phyloP scores from a whole-genome alignment of 1,139 yeast species.

The Candida dubliniensis region DNA sequence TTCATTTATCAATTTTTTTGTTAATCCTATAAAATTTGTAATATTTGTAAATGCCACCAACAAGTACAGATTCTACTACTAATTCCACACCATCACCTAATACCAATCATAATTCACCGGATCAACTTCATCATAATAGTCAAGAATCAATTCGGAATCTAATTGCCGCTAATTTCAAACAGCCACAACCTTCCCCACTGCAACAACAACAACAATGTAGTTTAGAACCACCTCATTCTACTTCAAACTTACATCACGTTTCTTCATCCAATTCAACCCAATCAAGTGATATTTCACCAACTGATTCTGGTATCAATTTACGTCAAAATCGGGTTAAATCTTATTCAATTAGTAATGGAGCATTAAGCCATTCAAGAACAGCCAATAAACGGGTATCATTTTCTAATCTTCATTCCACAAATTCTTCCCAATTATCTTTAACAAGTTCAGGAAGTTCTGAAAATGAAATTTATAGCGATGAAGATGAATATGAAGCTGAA shows the following conservation, averaged over 20 bases:
- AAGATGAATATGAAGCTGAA: conserved; percentile 6
- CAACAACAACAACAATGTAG: neutral
- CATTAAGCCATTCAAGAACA: conserved; percentile 10
- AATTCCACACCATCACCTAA: conserved; percentile 1
- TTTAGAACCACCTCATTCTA: neutral
- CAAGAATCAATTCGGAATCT: conserved; percentile 15
- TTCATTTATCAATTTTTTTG: neutral
- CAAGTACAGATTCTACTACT: neutral
- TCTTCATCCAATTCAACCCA: neutral
- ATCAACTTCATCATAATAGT: neutral
- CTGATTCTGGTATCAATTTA: neutral
- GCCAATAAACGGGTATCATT: conserved; percentile 15
- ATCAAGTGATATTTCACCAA: neutral
- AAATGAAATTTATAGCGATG: conserved; percentile 7
- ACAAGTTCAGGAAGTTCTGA: conserved; percentile 10
- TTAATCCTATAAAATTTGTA: neutral
- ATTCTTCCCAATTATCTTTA: conserved; percentile 13
- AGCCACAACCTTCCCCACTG: neutral
- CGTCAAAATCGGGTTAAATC: conserved; percentile 10
- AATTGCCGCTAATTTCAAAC: conserved; percentile 14
- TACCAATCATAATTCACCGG: too few relatives aligned
- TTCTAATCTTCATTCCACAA: conserved; percentile 14
- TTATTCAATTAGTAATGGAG: conserved; percentile 16
- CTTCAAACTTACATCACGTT: neutral
- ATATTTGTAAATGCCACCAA: neutral